Evolutionary conservation across 108 stramenopile species (phyloP).

Genomic region (Parietichytrium sp.): DNA sequence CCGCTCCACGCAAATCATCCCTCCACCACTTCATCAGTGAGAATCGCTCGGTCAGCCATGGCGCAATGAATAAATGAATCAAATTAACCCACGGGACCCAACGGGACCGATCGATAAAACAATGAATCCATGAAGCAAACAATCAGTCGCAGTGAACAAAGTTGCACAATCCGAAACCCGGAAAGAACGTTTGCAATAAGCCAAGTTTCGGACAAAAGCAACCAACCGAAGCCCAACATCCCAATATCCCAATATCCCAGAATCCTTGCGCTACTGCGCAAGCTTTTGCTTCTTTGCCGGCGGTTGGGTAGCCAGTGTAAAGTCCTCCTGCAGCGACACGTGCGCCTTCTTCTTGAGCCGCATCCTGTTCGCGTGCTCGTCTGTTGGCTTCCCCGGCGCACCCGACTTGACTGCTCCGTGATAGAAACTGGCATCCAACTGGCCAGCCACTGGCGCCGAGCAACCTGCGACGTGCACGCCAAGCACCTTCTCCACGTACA

Average conservation of each 20-base stretch:
- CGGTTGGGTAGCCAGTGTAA: too few relatives aligned
- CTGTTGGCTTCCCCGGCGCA: not conserved
- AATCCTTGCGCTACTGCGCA: not conserved
- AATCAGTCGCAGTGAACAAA: not conserved
- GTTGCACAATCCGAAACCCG: not conserved
- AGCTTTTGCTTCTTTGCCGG: not conserved
- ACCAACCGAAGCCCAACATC: not conserved
- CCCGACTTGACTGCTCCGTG: not conserved
- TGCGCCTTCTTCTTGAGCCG: not conserved
- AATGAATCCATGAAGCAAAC: too few relatives aligned
- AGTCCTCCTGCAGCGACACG: not conserved
- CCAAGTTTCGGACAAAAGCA: not conserved
- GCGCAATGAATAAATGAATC: too few relatives aligned
- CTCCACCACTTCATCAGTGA: too few relatives aligned
- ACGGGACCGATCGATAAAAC: too few relatives aligned
- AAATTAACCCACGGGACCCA: too few relatives aligned
- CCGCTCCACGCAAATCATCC: too few relatives aligned
- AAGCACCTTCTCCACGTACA: not conserved
- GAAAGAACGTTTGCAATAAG: not conserved
- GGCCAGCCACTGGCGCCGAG: not conserved
- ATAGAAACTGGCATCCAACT: not conserved
- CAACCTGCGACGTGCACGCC: slow-evolving; percentile 29
- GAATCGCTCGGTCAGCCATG: too few relatives aligned
- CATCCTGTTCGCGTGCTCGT: not conserved
- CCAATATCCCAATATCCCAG: not conserved